Conservation (phyloP, 176 grass and related monocot genomes). For the Panicum miliaceum region DNA sequence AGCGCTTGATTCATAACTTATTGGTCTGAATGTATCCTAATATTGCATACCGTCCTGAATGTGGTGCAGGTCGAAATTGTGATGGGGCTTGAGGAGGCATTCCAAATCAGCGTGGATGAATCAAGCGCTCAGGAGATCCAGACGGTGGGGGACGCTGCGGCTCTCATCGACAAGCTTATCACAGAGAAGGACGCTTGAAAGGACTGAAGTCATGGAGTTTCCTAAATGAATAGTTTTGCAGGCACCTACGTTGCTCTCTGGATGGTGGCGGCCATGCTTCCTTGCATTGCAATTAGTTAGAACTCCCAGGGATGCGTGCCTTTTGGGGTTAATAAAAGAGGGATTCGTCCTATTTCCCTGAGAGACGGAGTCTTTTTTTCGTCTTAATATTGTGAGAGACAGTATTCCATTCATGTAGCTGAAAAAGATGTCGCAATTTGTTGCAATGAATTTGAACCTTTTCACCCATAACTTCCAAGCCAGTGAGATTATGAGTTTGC, state of each 20-base stretch:
- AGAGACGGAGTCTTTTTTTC: neutral
- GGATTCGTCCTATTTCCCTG: neutral
- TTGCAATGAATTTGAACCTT: neutral
- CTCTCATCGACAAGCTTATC: constrained; percentile 68
- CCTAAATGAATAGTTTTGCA: neutral
- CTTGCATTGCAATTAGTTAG: constrained; percentile 26
- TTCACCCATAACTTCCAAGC: neutral
- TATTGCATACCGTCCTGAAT: neutral
- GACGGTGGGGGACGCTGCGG: constrained; percentile 65
- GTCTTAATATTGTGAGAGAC: neutral
- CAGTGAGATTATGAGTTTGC: neutral
- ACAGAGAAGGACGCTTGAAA: constrained; percentile 48
- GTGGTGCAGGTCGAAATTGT: constrained; percentile 69
- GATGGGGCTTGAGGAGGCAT: constrained; percentile 78
- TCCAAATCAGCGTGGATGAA: constrained; percentile 75
- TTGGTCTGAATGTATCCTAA: neutral
- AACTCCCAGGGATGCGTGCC: neutral
- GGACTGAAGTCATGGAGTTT: neutral
- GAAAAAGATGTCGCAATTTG: neutral
- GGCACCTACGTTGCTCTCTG: neutral
- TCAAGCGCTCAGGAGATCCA: constrained; percentile 60
- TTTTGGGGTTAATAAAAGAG: constrained; percentile 35
- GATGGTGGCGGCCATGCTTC: neutral
- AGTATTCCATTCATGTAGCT: neutral
- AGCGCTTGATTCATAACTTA: neutral